Percentiles rank a stretch among this genome's conserved stretches.
phyloP scores from a whole-genome alignment of 1,139 yeast species.

The Lodderomyces metapsilosis region DNA sequence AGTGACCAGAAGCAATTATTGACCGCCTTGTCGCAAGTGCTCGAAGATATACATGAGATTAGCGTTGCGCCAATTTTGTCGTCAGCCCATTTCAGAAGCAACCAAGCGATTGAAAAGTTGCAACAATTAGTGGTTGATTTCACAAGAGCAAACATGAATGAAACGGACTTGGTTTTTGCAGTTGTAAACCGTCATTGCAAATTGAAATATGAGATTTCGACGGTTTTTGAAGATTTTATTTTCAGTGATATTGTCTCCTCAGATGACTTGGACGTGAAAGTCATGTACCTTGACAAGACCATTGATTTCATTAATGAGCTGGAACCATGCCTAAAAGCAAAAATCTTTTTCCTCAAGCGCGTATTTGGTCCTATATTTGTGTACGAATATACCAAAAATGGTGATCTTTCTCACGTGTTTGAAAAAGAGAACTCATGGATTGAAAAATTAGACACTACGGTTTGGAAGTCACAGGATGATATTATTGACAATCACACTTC shows the following conservation, averaged over 20 bases:
- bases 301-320: constrained; percentile 47
- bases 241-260: constrained; percentile 57
- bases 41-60: constrained; percentile 44
- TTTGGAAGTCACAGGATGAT: constrained; percentile 71
- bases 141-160: constrained; percentile 34
- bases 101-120: constrained; percentile 64
- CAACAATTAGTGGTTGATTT: constrained; percentile 55
- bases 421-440: constrained; percentile 56
- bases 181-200: constrained; percentile 50
- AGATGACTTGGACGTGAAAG: constrained; percentile 45
- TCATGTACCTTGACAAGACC: constrained; percentile 51
- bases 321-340: constrained; percentile 48
- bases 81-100: constrained; percentile 68
- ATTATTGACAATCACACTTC: constrained; percentile 57
- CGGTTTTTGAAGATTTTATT: constrained; percentile 54
- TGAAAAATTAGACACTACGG: constrained; percentile 52
- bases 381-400: constrained; percentile 55
- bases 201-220: constrained; percentile 47
- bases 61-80: constrained; percentile 52
- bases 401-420: constrained; percentile 51
- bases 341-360: constrained; percentile 60
- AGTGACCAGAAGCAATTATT: constrained; percentile 49
- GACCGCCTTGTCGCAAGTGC: constrained; percentile 43
- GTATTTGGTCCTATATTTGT: constrained; percentile 67
- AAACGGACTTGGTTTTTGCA: constrained; percentile 40